phyloP scores from a whole-genome alignment of 148 eudicot species.

The Camellia sinensis region DNA sequence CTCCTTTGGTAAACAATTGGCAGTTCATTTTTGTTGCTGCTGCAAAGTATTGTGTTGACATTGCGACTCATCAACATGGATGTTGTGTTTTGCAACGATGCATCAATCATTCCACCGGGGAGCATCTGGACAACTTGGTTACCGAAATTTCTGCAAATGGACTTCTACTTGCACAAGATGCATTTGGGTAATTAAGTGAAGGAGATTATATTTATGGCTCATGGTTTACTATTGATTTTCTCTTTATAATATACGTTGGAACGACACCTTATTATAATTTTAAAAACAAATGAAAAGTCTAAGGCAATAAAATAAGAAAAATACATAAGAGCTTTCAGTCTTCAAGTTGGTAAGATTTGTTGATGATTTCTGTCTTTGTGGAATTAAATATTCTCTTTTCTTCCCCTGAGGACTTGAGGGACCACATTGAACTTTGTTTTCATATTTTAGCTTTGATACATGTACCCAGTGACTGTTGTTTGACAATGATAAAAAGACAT shows the following conservation, averaged over 20 bases:
- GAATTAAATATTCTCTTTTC: not conserved
- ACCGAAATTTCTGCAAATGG: slow-evolving; percentile 44
- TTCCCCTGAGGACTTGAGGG: not conserved
- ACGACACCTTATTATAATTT: not conserved
- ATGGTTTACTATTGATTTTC: not conserved
- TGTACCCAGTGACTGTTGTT: not conserved
- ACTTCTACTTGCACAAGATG: slow-evolving; percentile 48
- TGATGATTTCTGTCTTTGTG: not conserved
- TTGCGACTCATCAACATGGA: slow-evolving; percentile 56
- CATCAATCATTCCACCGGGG: slow-evolving; percentile 39
- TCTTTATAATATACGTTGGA: not conserved
- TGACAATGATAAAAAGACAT: not conserved
- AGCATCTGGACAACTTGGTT: slow-evolving; percentile 37
- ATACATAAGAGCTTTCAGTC: not conserved
- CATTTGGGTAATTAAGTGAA: slow-evolving; percentile 37
- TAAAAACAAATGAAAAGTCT: not conserved
- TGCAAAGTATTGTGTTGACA: slow-evolving; percentile 50
- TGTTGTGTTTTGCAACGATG: slow-evolving; percentile 57
- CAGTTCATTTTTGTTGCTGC: slow-evolving; percentile 57
- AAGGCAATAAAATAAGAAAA: not conserved
- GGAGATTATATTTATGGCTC: not conserved
- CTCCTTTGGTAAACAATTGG: slow-evolving; percentile 1
- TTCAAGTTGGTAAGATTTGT: slow-evolving; percentile 6
- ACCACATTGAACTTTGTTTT: not conserved
- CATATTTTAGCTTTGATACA: not conserved